These are phyloP conservation scores for Begonia fuchsioides DNA, from an alignment of 306 rosid genomes.

Conservation along the genomic window DNA sequence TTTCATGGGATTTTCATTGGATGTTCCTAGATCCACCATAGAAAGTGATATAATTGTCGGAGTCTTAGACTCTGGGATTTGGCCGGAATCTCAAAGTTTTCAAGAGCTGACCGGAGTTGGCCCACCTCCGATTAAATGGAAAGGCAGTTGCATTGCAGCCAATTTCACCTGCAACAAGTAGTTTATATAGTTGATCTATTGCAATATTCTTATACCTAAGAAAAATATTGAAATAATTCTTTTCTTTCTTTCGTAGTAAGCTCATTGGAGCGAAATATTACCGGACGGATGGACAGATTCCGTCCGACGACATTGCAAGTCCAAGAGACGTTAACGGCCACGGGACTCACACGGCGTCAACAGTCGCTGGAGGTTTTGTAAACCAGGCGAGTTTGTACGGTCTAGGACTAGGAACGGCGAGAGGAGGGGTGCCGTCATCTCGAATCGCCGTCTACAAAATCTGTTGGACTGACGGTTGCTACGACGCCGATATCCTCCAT, in stretches of 20 bases:
- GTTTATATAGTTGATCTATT: too few species aligned
- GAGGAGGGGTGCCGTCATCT: too few species aligned
- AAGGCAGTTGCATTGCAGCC: constrained; percentile 7
- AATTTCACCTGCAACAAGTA: constrained; percentile 26
- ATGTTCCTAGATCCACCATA: background rate
- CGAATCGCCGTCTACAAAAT: too few species aligned
- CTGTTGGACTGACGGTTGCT: too few species aligned
- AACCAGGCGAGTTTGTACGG: too few species aligned
- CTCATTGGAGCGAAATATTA: constrained; percentile 9
- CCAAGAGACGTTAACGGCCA: constrained; percentile 9
- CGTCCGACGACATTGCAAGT: background rate
- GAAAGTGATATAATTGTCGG: constrained; percentile 13
- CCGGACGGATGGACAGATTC: background rate
- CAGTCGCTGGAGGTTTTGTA: too few species aligned
- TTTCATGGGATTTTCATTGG: constrained; percentile 11
- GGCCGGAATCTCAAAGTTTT: constrained; percentile 17
- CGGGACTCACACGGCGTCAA: constrained; percentile 14
- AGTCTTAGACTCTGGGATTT: constrained; percentile 10
- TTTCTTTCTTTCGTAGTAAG: background rate
- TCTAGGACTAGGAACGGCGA: too few species aligned
- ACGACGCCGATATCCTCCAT: too few species aligned
- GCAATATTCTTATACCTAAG: too few species aligned
- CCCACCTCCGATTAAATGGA: constrained; percentile 14
- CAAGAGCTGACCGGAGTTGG: constrained; percentile 14
- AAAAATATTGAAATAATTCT: too few species aligned